phyloP scores from a whole-genome alignment of 768 basidiomycete genomes.

The Termitomyces sp. region DNA sequence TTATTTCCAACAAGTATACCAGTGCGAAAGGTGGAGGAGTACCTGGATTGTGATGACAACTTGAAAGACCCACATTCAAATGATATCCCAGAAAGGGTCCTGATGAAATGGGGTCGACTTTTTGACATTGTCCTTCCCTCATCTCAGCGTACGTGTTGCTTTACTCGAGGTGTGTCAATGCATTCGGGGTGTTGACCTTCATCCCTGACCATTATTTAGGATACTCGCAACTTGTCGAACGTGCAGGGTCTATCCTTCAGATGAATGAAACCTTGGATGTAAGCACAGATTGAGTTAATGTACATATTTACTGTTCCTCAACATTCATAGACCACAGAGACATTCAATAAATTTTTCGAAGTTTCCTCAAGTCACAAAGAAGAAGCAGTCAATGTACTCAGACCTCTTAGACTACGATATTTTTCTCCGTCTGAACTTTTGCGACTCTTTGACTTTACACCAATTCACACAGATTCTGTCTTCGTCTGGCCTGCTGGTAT shows the following conservation, averaged over 20 bases:
- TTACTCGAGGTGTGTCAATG: constrained; percentile 62
- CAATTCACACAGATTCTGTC: constrained; percentile 10
- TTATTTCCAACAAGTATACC: background rate
- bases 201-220: constrained; percentile 33
- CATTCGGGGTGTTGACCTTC: background rate
- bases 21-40: constrained; percentile 29
- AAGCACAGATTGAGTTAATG: constrained; percentile 10
- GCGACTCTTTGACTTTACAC: constrained; percentile 59
- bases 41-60: constrained; percentile 31
- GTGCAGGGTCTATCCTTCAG: constrained; percentile 76
- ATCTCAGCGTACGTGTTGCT: constrained; percentile 66
- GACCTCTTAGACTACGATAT: constrained; percentile 64
- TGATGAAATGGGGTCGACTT: constrained; percentile 72
- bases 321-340: constrained; percentile 48
- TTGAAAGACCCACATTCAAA: constrained; percentile 20
- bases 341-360: constrained; percentile 53
- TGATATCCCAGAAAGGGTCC: constrained; percentile 55
- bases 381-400: constrained; percentile 51
- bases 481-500: constrained; percentile 66
- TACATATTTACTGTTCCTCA: background rate
- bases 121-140: constrained; percentile 78
- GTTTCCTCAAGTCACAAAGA: constrained; percentile 36
- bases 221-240: constrained; percentile 74
- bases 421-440: constrained; percentile 73
- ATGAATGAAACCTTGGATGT: constrained; percentile 67